Evolutionary conservation across 2,329 filamentous ascomycete species (phyloP), one percentile per base, ranked within the genome.

Genomic region (Calonectria montana): DNA sequence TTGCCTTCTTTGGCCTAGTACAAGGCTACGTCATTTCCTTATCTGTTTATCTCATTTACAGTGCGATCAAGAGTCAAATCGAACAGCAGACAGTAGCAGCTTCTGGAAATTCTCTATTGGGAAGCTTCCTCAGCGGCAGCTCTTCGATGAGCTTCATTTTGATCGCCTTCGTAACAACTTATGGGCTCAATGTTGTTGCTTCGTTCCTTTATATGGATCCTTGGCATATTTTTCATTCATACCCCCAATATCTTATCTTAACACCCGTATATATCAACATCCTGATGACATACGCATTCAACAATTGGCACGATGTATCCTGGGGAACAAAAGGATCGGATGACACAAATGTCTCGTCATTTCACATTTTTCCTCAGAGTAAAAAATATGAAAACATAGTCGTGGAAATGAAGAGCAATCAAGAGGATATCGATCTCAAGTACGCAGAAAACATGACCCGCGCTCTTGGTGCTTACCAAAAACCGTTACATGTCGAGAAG

Each of bases 221-320:
- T 23, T 98, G 96, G 96, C 96, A 98, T 90, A 98, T 98, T 96
- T 97, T 98, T 87, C 96, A 96, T 81, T 98, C 96, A 4, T 98
- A 97, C 90, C 93, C 93, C 15, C 91, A 94, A 81, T 98, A 98
- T 83, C 87, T 98, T 79, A 86, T 97, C 66, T 91, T 98, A 81
- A 96, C 96, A 90, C 97, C 95, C 15, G 97, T 95, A 13, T 98
- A 98, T 86, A 95, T 97, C 91, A 98, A 98, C 88, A 96, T 98
- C 76, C 92, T 98, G 80, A 70, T 59, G 47, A 45, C 98, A 62
- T 98, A 98, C 86, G 95, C 96, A 71, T 98, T 98, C 90, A 97
- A 95, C 91, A 98, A 98, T 87, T 98, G 96, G 96, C 96, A 98
- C 86, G 96, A 98, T 87, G 96, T 98, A 53, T 98, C 96, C 6